phyloP scores from a whole-genome alignment of 2,329 filamentous ascomycete species.

The Penicillium verrucosum region DNA sequence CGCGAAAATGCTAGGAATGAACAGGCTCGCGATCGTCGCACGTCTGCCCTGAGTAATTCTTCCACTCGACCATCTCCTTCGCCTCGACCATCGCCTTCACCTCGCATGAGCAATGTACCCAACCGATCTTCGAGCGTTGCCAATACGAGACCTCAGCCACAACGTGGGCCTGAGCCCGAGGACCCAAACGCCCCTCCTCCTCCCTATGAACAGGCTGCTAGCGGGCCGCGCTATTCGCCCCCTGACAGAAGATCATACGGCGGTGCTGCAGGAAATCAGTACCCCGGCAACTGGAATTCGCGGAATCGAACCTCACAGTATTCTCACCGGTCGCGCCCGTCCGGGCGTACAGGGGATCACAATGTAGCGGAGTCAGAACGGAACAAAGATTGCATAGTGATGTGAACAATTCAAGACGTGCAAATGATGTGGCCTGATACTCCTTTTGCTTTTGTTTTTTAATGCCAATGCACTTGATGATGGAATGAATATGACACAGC shows the following conservation, averaged over 20 bases:
- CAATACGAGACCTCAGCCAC: constrained; percentile 16
- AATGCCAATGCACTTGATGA: background rate
- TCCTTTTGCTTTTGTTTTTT: background rate
- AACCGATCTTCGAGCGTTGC: constrained; percentile 22
- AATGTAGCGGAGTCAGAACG: constrained; percentile 27
- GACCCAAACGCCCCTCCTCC: constrained; percentile 56
- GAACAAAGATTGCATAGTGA: constrained; percentile 45
- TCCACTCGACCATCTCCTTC: constrained; percentile 11
- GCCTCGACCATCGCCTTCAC: constrained; percentile 8
- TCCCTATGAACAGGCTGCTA: constrained; percentile 63
- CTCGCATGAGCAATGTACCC: constrained; percentile 15
- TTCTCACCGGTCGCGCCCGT: background rate
- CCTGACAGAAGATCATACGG: constrained; percentile 42
- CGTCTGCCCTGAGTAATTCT: constrained; percentile 21
- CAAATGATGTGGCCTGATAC: background rate
- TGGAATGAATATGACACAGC: constrained; percentile 13
- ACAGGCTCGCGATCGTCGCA: constrained; percentile 21
- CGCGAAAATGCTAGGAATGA: constrained; percentile 53
- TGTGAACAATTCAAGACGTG: constrained; percentile 28
- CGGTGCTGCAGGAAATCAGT: constrained; percentile 20
- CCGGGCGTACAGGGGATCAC: constrained; percentile 2
- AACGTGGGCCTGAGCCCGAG: constrained; percentile 35
- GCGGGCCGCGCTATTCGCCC: constrained; percentile 54
- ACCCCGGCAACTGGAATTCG: constrained; percentile 19
- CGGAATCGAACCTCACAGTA: constrained; percentile 4